phyloP scores from a whole-genome alignment of 257 asterid genomes.

The Solanum etuberosum region DNA sequence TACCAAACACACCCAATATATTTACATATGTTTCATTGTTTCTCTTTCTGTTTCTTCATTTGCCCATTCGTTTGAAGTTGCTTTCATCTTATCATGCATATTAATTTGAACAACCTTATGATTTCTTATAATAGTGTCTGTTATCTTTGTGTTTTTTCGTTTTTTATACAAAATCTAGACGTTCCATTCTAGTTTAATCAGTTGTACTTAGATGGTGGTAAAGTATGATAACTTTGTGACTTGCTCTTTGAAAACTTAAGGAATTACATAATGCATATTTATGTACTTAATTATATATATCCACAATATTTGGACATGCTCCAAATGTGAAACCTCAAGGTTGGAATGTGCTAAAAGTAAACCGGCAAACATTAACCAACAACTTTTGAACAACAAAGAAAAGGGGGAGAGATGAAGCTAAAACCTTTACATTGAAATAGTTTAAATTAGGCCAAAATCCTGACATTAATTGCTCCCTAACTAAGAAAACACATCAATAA shows the following conservation, averaged over 20 bases:
- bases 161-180: background rate
- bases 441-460: background rate
- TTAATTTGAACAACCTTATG: background rate
- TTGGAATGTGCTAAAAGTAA: background rate
- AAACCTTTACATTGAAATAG: background rate
- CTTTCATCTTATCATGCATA: background rate
- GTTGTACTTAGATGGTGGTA: background rate
- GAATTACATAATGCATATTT: background rate
- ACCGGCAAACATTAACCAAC: background rate
- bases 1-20: background rate
- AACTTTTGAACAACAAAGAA: background rate
- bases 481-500: background rate
- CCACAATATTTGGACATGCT: background rate
- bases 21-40: background rate
- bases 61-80: background rate
- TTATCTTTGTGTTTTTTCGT: background rate
- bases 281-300: background rate
- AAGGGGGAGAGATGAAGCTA: background rate
- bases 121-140: background rate
- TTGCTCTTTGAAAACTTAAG: background rate
- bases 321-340: background rate
- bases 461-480: background rate
- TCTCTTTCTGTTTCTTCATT: background rate
- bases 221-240: background rate
- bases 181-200: background rate